Percentiles rank a stretch among this genome's conserved stretches.
These are phyloP conservation scores for Coix lacrymajobi DNA, from an alignment of 176 grass and related monocot genomes.

Conservation along the genomic window DNA sequence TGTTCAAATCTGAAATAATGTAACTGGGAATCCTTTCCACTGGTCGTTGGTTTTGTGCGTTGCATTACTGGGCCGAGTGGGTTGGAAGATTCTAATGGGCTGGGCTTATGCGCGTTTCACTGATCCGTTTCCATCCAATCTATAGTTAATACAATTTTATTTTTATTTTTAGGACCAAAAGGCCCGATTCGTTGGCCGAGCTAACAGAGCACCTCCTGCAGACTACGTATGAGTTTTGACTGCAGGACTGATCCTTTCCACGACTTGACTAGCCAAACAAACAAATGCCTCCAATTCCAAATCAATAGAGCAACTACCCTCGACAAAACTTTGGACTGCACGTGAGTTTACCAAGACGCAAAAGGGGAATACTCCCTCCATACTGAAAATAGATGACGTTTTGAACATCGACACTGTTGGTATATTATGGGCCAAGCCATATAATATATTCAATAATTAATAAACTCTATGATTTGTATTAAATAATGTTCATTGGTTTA, in stretches of 20 bases:
- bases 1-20: no score
- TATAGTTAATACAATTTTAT: background rate
- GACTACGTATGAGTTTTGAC: no score
- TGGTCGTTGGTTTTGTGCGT: no score
- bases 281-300: background rate
- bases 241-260: background rate
- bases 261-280: background rate
- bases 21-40: no score
- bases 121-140: no score
- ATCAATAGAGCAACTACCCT: background rate
- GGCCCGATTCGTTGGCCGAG: background rate
- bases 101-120: background rate
- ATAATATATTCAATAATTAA: no score
- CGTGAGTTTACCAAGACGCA: background rate
- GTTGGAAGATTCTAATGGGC: background rate
- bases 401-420: no score
- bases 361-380: background rate
- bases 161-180: background rate
- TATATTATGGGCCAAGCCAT: no score
- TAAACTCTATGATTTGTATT: no score
- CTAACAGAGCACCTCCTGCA: background rate
- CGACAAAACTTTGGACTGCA: background rate
- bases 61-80: background rate
- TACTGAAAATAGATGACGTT: no score
- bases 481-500: no score